Percentiles rank a stretch among this genome's conserved stretches.
Evolutionary conservation across 1,139 yeast genomes (phyloP).

Genomic region (Pichia sp.): DNA sequence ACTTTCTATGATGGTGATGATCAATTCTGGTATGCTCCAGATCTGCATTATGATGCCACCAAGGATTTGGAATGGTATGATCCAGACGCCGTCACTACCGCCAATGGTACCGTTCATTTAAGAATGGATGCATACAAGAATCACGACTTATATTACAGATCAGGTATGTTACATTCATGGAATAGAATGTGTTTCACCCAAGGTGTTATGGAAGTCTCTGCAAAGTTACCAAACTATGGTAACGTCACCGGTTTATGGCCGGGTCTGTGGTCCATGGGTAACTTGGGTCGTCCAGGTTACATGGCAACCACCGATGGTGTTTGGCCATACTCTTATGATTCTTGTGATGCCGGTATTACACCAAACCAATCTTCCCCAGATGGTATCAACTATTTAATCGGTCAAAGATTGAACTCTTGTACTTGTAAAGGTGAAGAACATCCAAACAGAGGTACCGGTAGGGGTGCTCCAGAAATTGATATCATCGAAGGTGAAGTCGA

Average conservation of each 20-base stretch:
- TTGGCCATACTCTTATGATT: slow-evolving; percentile 61
- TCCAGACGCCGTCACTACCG: slow-evolving; percentile 59
- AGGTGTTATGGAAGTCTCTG: slow-evolving; percentile 52
- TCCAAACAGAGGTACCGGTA: slow-evolving; percentile 56
- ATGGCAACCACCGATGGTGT: slow-evolving; percentile 63
- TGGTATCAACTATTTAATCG: slow-evolving; percentile 59
- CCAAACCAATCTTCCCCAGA: slow-evolving; percentile 62
- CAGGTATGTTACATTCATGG: slow-evolving; percentile 65
- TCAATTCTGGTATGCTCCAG: slow-evolving; percentile 60
- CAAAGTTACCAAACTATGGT: slow-evolving; percentile 54
- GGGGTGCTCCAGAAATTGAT: slow-evolving; percentile 71
- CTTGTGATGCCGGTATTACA: slow-evolving; percentile 67
- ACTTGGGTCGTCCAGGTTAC: slow-evolving; percentile 61
- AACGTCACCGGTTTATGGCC: slow-evolving; percentile 61
- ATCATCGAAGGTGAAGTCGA: slow-evolving; percentile 57
- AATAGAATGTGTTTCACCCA: slow-evolving; percentile 59
- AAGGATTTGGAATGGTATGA: slow-evolving; percentile 66
- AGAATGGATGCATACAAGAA: slow-evolving; percentile 58
- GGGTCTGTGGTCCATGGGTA: slow-evolving; percentile 65
- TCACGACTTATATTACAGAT: slow-evolving; percentile 55
- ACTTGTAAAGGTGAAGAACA: slow-evolving; percentile 57
- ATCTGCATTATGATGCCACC: slow-evolving; percentile 59
- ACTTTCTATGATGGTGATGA: slow-evolving; percentile 64
- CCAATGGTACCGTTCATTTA: slow-evolving; percentile 46
- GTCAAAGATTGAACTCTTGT: slow-evolving; percentile 55